A percentile compares a stretch with the other conserved stretches of the same genome.
phyloP scores from a whole-genome alignment of 1,284 basidiomycete genomes.

The Prillingera fragicola region DNA sequence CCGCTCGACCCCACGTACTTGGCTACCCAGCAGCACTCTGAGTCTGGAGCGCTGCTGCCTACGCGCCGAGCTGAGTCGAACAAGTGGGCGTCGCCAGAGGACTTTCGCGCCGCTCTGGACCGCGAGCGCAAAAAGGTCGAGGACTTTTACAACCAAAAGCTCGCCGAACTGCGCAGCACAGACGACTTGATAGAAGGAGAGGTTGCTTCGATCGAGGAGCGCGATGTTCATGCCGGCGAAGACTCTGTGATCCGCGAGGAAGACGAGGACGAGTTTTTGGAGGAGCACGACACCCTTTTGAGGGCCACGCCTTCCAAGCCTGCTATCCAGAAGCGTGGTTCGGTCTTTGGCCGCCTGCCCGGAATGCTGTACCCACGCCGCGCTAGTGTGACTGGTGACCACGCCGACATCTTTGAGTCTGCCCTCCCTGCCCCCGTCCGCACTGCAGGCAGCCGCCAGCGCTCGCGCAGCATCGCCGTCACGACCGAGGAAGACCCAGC shows the following conservation, averaged over 20 bases:
- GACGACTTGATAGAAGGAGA: conserved; percentile 62
- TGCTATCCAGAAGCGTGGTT: conserved; percentile 15
- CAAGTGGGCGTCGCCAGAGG: conserved; percentile 49
- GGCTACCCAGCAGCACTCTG: conserved; percentile 60
- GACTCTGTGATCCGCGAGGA: conserved; percentile 53
- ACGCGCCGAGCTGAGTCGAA: conserved; percentile 46
- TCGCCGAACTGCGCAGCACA: conserved; percentile 63
- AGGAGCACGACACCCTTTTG: conserved; percentile 56
- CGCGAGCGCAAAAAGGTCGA: conserved; percentile 77
- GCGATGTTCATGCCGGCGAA: conserved; percentile 50
- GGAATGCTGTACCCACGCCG: conserved; percentile 1
- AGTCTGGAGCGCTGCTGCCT: conserved; percentile 50
- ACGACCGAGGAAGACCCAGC: neutral
- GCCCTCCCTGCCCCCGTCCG: conserved; percentile 27
- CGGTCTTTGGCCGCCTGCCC: conserved; percentile 21
- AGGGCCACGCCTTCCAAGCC: conserved; percentile 31
- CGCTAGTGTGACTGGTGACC: conserved; percentile 21
- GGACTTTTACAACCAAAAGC: conserved; percentile 72
- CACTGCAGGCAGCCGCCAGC: conserved; percentile 7
- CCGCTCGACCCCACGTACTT: conserved; percentile 45
- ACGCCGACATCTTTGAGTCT: conserved; percentile 43
- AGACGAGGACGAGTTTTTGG: conserved; percentile 54
- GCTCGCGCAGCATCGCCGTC: conserved; percentile 12
- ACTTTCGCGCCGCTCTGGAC: conserved; percentile 75
- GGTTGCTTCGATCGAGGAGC: conserved; percentile 61